phyloP scores from a whole-genome alignment of 2,329 filamentous ascomycete species.

The Nothophoma quercina region DNA sequence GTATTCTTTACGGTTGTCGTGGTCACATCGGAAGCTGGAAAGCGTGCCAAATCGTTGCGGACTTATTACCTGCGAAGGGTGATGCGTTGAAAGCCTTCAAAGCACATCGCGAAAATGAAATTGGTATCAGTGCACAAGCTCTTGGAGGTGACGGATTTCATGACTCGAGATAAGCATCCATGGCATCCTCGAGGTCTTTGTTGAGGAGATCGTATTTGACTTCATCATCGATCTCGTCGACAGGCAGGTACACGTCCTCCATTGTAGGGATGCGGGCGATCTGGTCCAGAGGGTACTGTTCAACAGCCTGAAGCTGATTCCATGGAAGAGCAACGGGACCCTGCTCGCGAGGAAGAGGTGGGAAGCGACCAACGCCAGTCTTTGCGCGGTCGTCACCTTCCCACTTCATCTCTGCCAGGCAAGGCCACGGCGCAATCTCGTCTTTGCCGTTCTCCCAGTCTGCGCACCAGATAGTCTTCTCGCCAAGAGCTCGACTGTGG shows the following conservation, averaged over 20 bases:
- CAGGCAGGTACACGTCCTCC: slow-evolving; percentile 49
- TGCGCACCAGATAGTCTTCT: slow-evolving; percentile 51
- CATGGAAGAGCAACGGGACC: slow-evolving; percentile 52
- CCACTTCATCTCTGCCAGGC: slow-evolving; percentile 53
- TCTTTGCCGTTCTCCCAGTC: slow-evolving; percentile 45
- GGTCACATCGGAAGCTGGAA: slow-evolving; percentile 17
- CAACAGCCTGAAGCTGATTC: slow-evolving; percentile 50
- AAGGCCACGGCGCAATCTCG: slow-evolving; percentile 53
- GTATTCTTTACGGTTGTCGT: slow-evolving; percentile 4
- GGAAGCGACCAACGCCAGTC: slow-evolving; percentile 52
- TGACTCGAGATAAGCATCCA: slow-evolving; percentile 33
- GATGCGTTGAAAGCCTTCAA: slow-evolving; percentile 1
- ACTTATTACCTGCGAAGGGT: slow-evolving; percentile 1
- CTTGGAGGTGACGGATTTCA: neutral
- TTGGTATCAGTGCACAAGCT: neutral
- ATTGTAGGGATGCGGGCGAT: slow-evolving; percentile 45
- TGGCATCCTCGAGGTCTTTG: slow-evolving; percentile 36
- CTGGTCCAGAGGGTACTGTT: slow-evolving; percentile 51
- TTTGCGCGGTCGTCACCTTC: slow-evolving; percentile 57
- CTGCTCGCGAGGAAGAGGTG: slow-evolving; percentile 53
- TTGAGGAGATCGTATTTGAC: slow-evolving; percentile 37
- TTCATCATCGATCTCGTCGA: slow-evolving; percentile 46
- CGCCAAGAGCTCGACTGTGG: slow-evolving; percentile 43
- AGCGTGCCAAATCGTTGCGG: slow-evolving; percentile 25
- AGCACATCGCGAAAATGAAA: neutral